Percentiles rank a stretch among this genome's conserved stretches.
Conservation (phyloP, 495 filamentous ascomycete species). For the Tuber microsphaerosporum region DNA sequence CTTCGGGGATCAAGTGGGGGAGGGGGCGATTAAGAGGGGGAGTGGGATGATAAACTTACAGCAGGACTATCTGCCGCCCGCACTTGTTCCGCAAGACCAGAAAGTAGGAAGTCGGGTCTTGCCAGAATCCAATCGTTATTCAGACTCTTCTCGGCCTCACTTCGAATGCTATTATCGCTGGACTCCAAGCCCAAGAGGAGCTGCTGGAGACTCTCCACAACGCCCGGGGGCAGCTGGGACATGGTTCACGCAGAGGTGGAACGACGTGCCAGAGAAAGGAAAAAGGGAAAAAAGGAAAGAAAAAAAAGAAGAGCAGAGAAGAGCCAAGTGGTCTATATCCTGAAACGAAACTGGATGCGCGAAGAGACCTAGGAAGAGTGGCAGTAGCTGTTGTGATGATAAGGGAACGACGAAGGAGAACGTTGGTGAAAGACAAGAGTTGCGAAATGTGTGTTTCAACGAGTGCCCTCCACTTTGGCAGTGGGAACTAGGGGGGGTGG, state of each 20-base stretch:
- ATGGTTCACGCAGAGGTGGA: background rate
- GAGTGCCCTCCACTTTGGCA: background rate
- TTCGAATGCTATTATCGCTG: constrained; percentile 77
- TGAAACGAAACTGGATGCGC: constrained; percentile 17
- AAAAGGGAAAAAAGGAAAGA: background rate
- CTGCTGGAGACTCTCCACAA: constrained; percentile 72
- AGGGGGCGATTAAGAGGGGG: constrained; percentile 9
- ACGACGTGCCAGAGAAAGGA: background rate
- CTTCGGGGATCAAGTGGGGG: constrained; percentile 12
- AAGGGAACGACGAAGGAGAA: constrained; percentile 5
- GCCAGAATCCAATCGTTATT: constrained; percentile 78
- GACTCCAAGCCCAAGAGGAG: constrained; percentile 80
- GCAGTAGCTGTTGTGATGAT: constrained; percentile 8
- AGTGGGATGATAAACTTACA: constrained; percentile 46
- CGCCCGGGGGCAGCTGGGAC: constrained; percentile 60
- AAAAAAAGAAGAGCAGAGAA: constrained; percentile 11
- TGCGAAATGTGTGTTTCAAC: background rate
- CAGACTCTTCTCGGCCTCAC: constrained; percentile 80
- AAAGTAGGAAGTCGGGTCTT: constrained; percentile 76
- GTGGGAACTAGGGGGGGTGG: background rate
- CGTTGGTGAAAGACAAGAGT: background rate
- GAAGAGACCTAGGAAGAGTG: constrained; percentile 7
- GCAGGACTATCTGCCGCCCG: constrained; percentile 56
- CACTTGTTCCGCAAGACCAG: constrained; percentile 91
- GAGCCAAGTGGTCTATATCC: constrained; percentile 9